A percentile compares a stretch with the other conserved stretches of the same genome.
Evolutionary conservation across 106 monocot genomes (phyloP).

Genomic region (Acorus calamus): DNA sequence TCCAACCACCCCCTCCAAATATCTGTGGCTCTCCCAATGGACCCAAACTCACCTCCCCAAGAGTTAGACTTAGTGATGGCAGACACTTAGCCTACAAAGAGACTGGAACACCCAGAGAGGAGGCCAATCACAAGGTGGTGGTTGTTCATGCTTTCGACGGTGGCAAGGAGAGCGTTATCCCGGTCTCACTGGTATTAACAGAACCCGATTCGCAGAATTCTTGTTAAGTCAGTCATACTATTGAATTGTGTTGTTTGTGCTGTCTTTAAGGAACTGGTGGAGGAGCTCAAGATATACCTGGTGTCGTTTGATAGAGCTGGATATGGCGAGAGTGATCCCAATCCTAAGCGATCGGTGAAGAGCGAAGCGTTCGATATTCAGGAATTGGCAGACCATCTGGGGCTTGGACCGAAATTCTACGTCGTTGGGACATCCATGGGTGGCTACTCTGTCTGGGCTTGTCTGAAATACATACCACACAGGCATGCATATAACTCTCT

Average conservation of each 20-base stretch:
- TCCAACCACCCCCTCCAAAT: conserved; percentile 37
- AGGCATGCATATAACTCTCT: conserved; percentile 6
- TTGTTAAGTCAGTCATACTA: too few species aligned
- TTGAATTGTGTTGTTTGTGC: too few species aligned
- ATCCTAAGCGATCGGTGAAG: conserved; percentile 15
- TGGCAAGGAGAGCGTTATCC: too few species aligned
- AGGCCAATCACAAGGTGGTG: too few species aligned
- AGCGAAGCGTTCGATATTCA: conserved; percentile 36
- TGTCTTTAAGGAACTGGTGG: conserved; percentile 19
- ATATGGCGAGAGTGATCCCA: too few species aligned
- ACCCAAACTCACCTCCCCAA: conserved; percentile 26
- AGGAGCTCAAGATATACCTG: too few species aligned
- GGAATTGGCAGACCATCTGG: conserved; percentile 38
- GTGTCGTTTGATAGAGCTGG: conserved; percentile 44
- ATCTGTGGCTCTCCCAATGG: conserved; percentile 30
- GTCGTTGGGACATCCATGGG: conserved; percentile 43
- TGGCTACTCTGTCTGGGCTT: conserved; percentile 25
- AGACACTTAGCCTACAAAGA: conserved; percentile 39
- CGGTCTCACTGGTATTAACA: too few species aligned
- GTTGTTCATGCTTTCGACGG: too few species aligned
- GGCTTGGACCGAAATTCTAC: conserved; percentile 29
- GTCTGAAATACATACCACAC: conserved; percentile 47
- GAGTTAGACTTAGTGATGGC: conserved; percentile 43
- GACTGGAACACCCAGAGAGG: too few species aligned
- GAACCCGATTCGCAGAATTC: too few species aligned